Evolutionary conservation across 768 basidiomycete genomes (phyloP), one percentile per base, ranked within the genome.

Genomic region (Rhizopogon vinicolor): DNA sequence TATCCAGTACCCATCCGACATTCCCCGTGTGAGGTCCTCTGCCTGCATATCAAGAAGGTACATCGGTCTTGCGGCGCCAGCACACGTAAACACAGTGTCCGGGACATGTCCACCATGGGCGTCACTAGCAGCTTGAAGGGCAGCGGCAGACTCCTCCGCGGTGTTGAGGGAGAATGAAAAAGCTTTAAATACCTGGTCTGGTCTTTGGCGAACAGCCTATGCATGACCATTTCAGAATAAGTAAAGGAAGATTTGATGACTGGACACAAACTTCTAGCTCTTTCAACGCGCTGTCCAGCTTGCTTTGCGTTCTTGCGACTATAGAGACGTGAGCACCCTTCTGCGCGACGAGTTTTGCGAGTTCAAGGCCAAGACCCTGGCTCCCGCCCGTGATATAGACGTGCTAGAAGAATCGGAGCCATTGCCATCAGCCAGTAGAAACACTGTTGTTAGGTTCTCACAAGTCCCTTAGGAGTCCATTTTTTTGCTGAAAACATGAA

Each of bases 371-470:
- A 0, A 94, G 81, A 1, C 93, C 93, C 13, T 84, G 76, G 41
- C 85, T 88, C 3, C 90, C 93, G 2, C 93, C 93, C 0, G 92
- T 92, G 16, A 96, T 75, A 65, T 92, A 91, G 69, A 85, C 83
- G 61, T 93, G 90, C 93, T 95, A 56, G 9, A 51, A 14, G 43
- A 13, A 14, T 25, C 53, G n/a, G 43, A 13, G 14, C 28, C 53
- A 25, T 44, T 28, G 25, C n/a, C 6, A 16, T 49, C 5, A 37
- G 25, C n/a, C 1, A 28, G 19, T n/a, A 5, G 7, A 53, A 37
- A 14, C 6, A 31, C 22, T 22, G 1, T 37, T 7, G 1, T 16
- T 35, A 5, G 33, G 10, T 51, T 16, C 54, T 55, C 40, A 55
- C 54, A 33, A 55, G 28, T 16, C 62, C 63, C 31, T 61, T 57